Evolutionary conservation across 306 rosid species (phyloP).

Genomic region (Acacia crassicarpa): DNA sequence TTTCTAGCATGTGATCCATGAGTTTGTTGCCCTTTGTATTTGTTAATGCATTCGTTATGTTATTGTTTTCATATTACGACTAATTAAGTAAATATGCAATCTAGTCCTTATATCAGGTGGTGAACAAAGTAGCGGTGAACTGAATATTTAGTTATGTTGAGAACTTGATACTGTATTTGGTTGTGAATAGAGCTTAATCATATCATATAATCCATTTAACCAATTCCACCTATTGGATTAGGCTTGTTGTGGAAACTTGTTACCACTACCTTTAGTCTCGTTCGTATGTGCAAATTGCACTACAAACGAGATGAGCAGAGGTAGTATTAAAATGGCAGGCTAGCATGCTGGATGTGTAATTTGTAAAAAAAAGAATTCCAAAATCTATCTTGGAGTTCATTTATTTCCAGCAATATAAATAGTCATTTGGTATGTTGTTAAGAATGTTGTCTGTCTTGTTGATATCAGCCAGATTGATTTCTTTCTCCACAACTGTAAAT

Average conservation of each 20-base stretch:
- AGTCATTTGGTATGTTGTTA: neutral
- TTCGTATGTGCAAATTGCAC: no score
- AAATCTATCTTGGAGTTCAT: neutral
- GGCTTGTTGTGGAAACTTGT: neutral
- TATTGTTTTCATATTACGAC: neutral
- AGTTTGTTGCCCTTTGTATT: conserved; percentile 3
- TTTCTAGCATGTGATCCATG: conserved; percentile 2
- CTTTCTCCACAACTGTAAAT: neutral
- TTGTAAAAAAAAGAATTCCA: neutral
- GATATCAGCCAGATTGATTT: neutral
- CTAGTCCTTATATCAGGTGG: neutral
- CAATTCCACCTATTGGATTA: no score
- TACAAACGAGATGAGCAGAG: no score
- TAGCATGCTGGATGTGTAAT: neutral
- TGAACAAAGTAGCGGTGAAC: neutral
- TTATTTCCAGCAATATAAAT: neutral
- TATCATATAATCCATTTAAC: no score
- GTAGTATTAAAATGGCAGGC: neutral
- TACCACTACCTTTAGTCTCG: no score
- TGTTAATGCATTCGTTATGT: conserved; percentile 12
- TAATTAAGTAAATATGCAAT: neutral
- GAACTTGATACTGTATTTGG: neutral
- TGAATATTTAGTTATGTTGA: neutral
- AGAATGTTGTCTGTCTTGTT: neutral
- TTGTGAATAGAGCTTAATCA: no score